phyloP scores from a whole-genome alignment of 1,284 basidiomycete species.

The Boletus mariae region DNA sequence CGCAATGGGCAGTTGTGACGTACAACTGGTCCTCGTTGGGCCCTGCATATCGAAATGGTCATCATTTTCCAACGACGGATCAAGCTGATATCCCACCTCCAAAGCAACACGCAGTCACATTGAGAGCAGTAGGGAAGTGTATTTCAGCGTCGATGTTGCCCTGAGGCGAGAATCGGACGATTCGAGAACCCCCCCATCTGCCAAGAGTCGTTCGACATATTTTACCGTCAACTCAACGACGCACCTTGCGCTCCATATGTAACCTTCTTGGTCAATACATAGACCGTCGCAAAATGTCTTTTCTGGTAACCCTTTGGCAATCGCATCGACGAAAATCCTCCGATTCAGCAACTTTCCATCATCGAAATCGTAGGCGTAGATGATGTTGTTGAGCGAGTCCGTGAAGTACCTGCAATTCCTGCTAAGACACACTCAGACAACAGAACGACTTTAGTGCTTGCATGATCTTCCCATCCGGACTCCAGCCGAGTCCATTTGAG shows the following conservation, averaged over 20 bases:
- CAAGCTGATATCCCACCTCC: conserved; percentile 42
- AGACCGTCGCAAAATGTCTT: conserved; percentile 59
- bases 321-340: conserved; percentile 53
- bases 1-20: conserved; percentile 64
- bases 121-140: conserved; percentile 53
- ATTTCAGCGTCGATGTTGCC: conserved; percentile 54
- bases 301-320: conserved; percentile 47
- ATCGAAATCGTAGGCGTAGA: conserved; percentile 65
- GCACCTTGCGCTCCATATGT: conserved; percentile 65
- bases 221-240: conserved; percentile 15
- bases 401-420: conserved; percentile 55
- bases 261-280: conserved; percentile 61
- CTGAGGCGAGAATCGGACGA: conserved; percentile 52
- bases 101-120: conserved; percentile 66
- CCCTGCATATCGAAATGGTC: conserved; percentile 36
- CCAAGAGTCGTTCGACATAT: conserved; percentile 1
- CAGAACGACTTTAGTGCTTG: conserved; percentile 10
- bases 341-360: conserved; percentile 52
- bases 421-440: conserved; percentile 3
- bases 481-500: conserved; percentile 25
- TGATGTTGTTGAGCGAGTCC: conserved; percentile 58
- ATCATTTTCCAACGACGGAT: background rate
- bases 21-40: conserved; percentile 60
- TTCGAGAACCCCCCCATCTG: conserved; percentile 62
- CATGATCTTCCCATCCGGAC: conserved; percentile 23